Conservation (phyloP, 768 basidiomycete species). For the Coprinopsis cinerea region DNA sequence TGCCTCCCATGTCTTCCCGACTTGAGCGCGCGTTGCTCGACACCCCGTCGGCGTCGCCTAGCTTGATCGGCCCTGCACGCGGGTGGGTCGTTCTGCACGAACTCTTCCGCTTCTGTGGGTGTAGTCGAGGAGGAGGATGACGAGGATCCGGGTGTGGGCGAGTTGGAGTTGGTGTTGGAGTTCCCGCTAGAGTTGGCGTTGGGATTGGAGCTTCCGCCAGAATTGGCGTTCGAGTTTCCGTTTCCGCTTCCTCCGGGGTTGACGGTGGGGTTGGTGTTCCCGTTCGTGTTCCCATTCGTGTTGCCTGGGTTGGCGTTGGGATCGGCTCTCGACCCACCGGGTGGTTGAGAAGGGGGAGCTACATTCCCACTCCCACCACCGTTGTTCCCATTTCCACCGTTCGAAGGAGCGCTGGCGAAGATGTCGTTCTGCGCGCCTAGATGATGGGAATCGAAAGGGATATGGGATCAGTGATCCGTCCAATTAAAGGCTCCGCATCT, state of each 20-base stretch:
- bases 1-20: too few relatives aligned
- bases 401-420: conserved; percentile 1
- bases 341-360: too few relatives aligned
- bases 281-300: not conserved
- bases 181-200: not conserved
- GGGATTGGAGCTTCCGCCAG: not conserved
- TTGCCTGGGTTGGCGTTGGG: not conserved
- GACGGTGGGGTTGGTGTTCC: not conserved
- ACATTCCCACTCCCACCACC: too few relatives aligned
- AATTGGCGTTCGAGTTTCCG: not conserved
- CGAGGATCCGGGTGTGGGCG: not conserved
- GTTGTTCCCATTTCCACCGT: not conserved
- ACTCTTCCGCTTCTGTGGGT: not conserved
- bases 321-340: not conserved
- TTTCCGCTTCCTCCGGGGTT: not conserved
- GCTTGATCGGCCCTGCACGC: too few relatives aligned
- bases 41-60: too few relatives aligned
- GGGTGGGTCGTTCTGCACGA: too few relatives aligned
- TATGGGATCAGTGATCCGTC: too few relatives aligned
- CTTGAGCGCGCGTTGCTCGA: too few relatives aligned
- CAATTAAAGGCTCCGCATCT: too few relatives aligned
- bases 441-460: too few relatives aligned
- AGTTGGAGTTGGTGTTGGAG: not conserved
- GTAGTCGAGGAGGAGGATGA: not conserved
- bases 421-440: conserved; percentile 11